A percentile compares a stretch with the other conserved stretches of the same genome.
These are phyloP conservation scores for Colletotrichum sp. DNA, from an alignment of 2,329 filamentous ascomycete species.

Conservation along the genomic window DNA sequence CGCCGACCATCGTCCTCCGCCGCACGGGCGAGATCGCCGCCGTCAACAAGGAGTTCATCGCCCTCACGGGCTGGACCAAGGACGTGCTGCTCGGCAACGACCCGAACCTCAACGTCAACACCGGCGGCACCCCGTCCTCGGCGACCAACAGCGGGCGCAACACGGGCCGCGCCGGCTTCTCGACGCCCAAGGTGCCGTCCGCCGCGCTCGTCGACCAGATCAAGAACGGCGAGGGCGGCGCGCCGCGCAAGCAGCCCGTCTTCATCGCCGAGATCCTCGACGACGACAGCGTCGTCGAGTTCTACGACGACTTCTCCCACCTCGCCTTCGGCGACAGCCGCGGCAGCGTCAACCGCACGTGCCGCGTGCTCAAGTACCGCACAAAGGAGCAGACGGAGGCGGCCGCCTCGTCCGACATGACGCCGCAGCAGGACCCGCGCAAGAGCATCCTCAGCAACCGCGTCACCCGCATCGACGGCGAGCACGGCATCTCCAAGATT, in stretches of 20 bases:
- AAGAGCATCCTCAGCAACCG: slow-evolving; percentile 61
- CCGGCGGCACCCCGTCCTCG: slow-evolving; percentile 55
- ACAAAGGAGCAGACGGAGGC: slow-evolving; percentile 65
- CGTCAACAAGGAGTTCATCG: slow-evolving; percentile 96
- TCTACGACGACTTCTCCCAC: slow-evolving; percentile 94
- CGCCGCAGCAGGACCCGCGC: slow-evolving; percentile 50
- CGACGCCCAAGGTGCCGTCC: slow-evolving; percentile 57
- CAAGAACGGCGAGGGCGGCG: slow-evolving; percentile 43
- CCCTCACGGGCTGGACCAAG: slow-evolving; percentile 92
- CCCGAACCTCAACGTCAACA: slow-evolving; percentile 86
- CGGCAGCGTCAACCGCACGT: slow-evolving; percentile 82
- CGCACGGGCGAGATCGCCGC: slow-evolving; percentile 94
- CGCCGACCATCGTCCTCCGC: slow-evolving; percentile 89
- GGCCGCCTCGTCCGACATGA: slow-evolving; percentile 25
- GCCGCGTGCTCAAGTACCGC: slow-evolving; percentile 89
- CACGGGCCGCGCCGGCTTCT: slow-evolving; percentile 45
- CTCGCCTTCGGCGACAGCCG: slow-evolving; percentile 91
- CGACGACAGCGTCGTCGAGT: slow-evolving; percentile 90
- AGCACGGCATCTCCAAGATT: slow-evolving; percentile 81
- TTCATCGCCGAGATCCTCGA: slow-evolving; percentile 93
- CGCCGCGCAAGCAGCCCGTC: slow-evolving; percentile 70
- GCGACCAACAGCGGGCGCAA: slow-evolving; percentile 47
- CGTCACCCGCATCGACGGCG: slow-evolving; percentile 69
- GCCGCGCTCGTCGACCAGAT: slow-evolving; percentile 41
- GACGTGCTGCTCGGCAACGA: slow-evolving; percentile 87